Percentiles rank a stretch among this genome's conserved stretches.
These are phyloP conservation scores for Colletotrichum trifolii DNA, from an alignment of 2,329 filamentous ascomycete genomes.

Conservation along the genomic window DNA sequence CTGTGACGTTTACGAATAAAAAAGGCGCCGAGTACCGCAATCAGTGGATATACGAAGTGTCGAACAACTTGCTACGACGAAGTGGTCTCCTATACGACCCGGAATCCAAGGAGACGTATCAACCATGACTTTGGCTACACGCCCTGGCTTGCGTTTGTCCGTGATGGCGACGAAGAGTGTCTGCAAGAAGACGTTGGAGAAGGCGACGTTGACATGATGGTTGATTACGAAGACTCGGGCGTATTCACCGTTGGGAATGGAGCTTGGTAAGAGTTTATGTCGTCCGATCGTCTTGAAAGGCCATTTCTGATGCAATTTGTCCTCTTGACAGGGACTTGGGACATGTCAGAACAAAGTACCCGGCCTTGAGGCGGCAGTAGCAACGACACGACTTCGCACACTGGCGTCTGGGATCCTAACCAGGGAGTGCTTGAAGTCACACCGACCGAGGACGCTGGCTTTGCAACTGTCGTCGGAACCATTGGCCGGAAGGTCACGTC, in stretches of 20 bases:
- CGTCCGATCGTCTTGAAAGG: neutral
- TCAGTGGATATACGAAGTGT: neutral
- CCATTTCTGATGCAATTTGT: neutral
- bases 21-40: neutral
- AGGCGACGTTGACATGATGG: neutral
- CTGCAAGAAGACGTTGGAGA: neutral
- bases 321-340: neutral
- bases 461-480: slow-evolving; percentile 10
- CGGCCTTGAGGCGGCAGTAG: neutral
- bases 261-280: neutral
- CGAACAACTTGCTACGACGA: neutral
- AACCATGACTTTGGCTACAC: neutral
- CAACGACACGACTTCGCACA: neutral
- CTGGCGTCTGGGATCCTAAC: neutral
- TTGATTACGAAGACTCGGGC: neutral
- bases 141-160: slow-evolving; percentile 3
- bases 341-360: too few relatives aligned
- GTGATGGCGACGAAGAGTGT: neutral
- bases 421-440: slow-evolving; percentile 1
- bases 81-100: neutral
- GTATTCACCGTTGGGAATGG: neutral
- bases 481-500: neutral
- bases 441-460: slow-evolving; percentile 1
- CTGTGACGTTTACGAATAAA: neutral
- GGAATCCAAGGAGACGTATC: too few relatives aligned